These are phyloP conservation scores for Podospora pseudopauciseta DNA, from an alignment of 495 filamentous ascomycete species.

Conservation along the genomic window DNA sequence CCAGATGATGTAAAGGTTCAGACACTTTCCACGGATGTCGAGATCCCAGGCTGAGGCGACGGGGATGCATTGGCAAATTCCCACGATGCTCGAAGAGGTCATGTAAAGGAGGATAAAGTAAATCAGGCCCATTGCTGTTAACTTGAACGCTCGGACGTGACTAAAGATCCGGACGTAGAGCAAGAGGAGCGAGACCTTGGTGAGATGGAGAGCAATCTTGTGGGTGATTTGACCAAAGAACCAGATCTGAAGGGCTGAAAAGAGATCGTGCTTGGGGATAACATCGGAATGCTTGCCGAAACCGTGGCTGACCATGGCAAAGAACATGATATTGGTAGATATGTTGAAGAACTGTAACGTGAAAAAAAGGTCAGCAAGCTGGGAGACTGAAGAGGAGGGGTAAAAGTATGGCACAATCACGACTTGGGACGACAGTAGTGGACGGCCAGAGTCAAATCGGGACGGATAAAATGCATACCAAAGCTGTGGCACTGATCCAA, in stretches of 20 bases:
- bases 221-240: conserved; percentile 26
- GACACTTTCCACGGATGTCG: conserved; percentile 18
- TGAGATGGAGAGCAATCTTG: conserved; percentile 16
- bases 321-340: conserved; percentile 16
- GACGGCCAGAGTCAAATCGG: not conserved
- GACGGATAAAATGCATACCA: conserved; percentile 11
- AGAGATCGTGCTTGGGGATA: not conserved
- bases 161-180: conserved; percentile 35
- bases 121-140: conserved; percentile 20
- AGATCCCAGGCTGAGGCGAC: conserved; percentile 26
- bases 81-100: conserved; percentile 22
- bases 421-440: not conserved
- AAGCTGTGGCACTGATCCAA: conserved; percentile 25
- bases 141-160: conserved; percentile 23
- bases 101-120: conserved; percentile 24
- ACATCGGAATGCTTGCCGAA: conserved; percentile 20
- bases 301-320: conserved; percentile 18
- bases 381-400: not conserved
- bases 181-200: conserved; percentile 32
- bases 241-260: conserved; percentile 15
- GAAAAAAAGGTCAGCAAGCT: not conserved
- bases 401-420: not conserved
- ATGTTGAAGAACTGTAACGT: conserved; percentile 13
- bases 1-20: conserved; percentile 31
- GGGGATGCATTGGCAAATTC: conserved; percentile 29